Conservation (phyloP, 768 basidiomycete species). For the Lentinula raphanica region DNA sequence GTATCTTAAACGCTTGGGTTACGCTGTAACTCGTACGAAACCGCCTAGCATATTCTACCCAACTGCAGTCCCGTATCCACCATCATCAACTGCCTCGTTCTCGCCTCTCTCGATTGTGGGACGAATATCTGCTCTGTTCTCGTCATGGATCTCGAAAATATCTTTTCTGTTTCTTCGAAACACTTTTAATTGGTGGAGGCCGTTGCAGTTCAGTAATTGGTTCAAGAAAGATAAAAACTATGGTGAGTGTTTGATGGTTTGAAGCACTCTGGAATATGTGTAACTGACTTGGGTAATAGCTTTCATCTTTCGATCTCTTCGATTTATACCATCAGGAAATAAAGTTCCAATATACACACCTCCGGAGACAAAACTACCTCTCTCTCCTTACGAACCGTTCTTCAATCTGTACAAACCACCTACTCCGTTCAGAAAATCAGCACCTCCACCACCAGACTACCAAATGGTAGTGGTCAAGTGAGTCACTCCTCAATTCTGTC, state of each 20-base stretch:
- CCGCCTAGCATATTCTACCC: slow-evolving; percentile 55
- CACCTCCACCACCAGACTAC: slow-evolving; percentile 80
- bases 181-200: slow-evolving; percentile 63
- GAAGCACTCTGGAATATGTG: slow-evolving; percentile 6
- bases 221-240: slow-evolving; percentile 47
- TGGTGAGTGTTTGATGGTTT: slow-evolving; percentile 32
- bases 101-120: slow-evolving; percentile 25
- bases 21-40: slow-evolving; percentile 74
- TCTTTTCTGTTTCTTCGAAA: slow-evolving; percentile 22
- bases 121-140: slow-evolving; percentile 29
- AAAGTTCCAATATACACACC: slow-evolving; percentile 36
- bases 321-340: slow-evolving; percentile 71
- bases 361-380: slow-evolving; percentile 12
- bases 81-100: slow-evolving; percentile 7
- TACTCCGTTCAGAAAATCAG: slow-evolving; percentile 74
- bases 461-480: slow-evolving; percentile 83
- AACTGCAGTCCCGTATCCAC: slow-evolving; percentile 32
- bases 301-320: slow-evolving; percentile 60
- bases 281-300: slow-evolving; percentile 36
- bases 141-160: slow-evolving; percentile 27
- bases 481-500: slow-evolving; percentile 19
- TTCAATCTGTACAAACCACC: slow-evolving; percentile 91
- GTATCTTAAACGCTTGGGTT: slow-evolving; percentile 89
- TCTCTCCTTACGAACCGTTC: slow-evolving; percentile 75
- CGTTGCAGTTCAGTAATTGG: slow-evolving; percentile 44